phyloP scores from a whole-genome alignment of 2,329 filamentous ascomycete genomes.

The Claviceps capensis region DNA sequence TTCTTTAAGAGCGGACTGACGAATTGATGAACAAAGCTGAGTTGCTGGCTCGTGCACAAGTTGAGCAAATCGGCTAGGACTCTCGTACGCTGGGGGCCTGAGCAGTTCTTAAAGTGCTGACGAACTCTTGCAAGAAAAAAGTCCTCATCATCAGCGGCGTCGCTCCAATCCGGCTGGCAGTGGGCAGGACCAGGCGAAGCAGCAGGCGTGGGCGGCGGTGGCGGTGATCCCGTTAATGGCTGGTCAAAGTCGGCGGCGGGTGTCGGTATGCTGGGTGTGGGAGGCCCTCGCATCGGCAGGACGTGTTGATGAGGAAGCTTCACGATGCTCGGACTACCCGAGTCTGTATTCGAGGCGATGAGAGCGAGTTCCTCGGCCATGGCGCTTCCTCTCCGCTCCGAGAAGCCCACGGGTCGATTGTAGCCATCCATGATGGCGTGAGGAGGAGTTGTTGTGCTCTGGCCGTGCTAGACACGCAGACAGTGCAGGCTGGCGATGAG shows the following conservation, averaged over 20 bases:
- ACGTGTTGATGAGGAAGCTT: slow-evolving; percentile 30
- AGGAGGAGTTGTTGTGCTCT: neutral
- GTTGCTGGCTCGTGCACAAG: slow-evolving; percentile 84
- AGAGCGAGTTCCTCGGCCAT: slow-evolving; percentile 45
- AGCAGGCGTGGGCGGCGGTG: slow-evolving; percentile 51
- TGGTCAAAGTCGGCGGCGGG: slow-evolving; percentile 50
- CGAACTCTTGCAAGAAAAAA: slow-evolving; percentile 68
- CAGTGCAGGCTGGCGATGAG: neutral
- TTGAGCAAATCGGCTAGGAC: slow-evolving; percentile 82
- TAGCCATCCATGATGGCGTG: slow-evolving; percentile 20
- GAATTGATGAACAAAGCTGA: slow-evolving; percentile 93
- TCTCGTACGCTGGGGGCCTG: slow-evolving; percentile 61
- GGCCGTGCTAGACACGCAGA: neutral
- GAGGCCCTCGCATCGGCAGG: slow-evolving; percentile 39
- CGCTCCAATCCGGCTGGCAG: slow-evolving; percentile 58
- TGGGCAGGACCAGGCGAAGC: slow-evolving; percentile 51
- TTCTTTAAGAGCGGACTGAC: slow-evolving; percentile 91
- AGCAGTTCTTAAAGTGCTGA: slow-evolving; percentile 66
- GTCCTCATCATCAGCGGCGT: slow-evolving; percentile 68
- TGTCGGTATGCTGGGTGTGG: slow-evolving; percentile 53
- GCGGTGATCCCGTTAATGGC: slow-evolving; percentile 45
- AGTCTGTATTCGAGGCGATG: slow-evolving; percentile 29
- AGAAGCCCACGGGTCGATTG: slow-evolving; percentile 42
- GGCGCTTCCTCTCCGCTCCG: slow-evolving; percentile 45
- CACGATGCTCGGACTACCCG: slow-evolving; percentile 32